Percentiles rank a stretch among this genome's conserved stretches.
Evolutionary conservation across 1,139 yeast species (phyloP).

Genomic region (Pichia cactophila): DNA sequence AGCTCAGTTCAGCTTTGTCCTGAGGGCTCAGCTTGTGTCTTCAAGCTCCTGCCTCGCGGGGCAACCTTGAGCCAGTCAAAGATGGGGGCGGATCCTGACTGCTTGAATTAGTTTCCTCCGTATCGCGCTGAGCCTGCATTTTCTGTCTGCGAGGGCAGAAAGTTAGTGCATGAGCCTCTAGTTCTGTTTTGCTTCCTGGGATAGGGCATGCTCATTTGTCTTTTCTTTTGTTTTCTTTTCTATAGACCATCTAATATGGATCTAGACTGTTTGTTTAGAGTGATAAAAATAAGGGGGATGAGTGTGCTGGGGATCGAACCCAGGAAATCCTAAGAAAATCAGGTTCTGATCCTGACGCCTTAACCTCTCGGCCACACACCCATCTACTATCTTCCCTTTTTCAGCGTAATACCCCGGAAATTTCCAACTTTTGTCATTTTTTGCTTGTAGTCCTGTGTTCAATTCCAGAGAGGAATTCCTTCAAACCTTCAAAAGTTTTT

Average conservation of each 20-base stretch:
- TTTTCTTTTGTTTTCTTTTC: no score
- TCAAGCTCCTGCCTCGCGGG: not conserved
- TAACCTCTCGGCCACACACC: constrained; percentile 23
- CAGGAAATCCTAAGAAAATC: constrained; percentile 21
- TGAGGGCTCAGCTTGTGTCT: no score
- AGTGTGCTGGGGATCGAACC: constrained; percentile 22
- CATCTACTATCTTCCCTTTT: constrained; percentile 1
- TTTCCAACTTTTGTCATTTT: not conserved
- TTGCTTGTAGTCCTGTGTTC: not conserved
- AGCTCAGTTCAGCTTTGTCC: no score
- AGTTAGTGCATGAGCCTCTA: not conserved
- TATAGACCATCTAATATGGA: not conserved
- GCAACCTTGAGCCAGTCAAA: not conserved
- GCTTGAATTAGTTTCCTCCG: no score
- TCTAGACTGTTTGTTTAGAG: not conserved
- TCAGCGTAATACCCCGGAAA: not conserved
- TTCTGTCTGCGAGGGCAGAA: not conserved
- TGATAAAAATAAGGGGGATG: constrained; percentile 7
- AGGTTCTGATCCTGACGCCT: constrained; percentile 23
- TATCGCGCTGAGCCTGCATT: not conserved
- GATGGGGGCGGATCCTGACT: no score
- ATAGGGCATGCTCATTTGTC: not conserved
- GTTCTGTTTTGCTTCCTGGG: not conserved
- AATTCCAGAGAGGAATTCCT: not conserved
- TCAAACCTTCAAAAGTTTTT: no score